Percentiles rank a stretch among this genome's conserved stretches.
These are phyloP conservation scores for Rubroboletus satanas DNA, from an alignment of 768 basidiomycete genomes.

Conservation along the genomic window DNA sequence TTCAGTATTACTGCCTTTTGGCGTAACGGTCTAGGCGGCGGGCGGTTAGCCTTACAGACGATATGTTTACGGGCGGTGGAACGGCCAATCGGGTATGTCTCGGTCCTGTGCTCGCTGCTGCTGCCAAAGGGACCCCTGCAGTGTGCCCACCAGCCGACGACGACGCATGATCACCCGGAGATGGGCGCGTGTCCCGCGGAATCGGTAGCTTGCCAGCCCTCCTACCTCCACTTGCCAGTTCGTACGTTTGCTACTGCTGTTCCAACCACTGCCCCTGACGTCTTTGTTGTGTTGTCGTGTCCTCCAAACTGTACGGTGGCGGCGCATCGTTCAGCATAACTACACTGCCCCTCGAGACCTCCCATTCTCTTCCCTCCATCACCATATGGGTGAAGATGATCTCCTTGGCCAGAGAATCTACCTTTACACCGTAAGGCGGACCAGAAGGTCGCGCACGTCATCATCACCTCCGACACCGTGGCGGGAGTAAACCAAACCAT, in stretches of 20 bases:
- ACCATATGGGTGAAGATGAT: no score
- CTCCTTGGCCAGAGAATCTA: no score
- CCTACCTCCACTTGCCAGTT: not conserved
- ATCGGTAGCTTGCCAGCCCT: not conserved
- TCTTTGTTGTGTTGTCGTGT: constrained; percentile 5
- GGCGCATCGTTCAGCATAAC: constrained; percentile 49
- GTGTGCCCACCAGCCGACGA: not conserved
- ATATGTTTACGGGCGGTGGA: constrained; percentile 12
- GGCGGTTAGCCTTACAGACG: no score
- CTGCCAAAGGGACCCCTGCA: not conserved
- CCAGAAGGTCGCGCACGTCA: no score
- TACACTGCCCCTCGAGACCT: not conserved
- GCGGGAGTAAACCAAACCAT: no score
- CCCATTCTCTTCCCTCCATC: constrained; percentile 39
- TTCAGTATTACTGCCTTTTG: no score
- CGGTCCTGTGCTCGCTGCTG: not conserved
- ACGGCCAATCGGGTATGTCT: not conserved
- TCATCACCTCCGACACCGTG: no score
- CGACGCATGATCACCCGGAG: constrained; percentile 6
- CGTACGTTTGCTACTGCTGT: not conserved
- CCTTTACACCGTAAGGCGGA: no score
- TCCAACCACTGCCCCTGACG: not conserved
- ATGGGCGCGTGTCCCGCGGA: constrained; percentile 2
- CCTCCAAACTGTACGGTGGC: constrained; percentile 65
- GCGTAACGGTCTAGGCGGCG: no score